These are phyloP conservation scores for Ziziphus jujuba DNA, from an alignment of 306 rosid genomes.

Conservation along the genomic window DNA sequence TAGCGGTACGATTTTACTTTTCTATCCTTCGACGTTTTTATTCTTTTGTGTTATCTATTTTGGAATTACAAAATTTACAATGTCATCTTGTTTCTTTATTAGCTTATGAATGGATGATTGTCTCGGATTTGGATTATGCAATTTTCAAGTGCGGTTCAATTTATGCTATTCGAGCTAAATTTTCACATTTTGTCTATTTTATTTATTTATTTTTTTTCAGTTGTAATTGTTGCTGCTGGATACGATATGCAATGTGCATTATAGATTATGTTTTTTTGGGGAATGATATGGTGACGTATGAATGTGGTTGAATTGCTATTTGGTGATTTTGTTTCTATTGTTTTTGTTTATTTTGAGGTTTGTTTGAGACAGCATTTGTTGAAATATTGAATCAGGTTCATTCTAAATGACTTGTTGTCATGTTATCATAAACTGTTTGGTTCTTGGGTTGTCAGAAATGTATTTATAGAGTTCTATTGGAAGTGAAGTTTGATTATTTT, in stretches of 20 bases:
- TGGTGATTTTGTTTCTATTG: too few species aligned
- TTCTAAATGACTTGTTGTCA: not conserved
- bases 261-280: too few species aligned
- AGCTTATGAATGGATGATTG: too few species aligned
- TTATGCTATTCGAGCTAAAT: not conserved
- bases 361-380: not conserved
- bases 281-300: too few species aligned
- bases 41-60: not conserved
- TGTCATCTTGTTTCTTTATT: constrained; percentile 7
- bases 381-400: not conserved
- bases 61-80: not conserved
- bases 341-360: not conserved
- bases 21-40: not conserved
- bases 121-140: not conserved
- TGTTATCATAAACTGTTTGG: not conserved
- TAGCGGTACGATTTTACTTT: constrained; percentile 63
- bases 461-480: too few species aligned
- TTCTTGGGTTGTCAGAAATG: not conserved
- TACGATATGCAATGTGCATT: too few species aligned
- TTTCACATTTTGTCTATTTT: not conserved
- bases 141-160: not conserved
- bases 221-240: too few species aligned
- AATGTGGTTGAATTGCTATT: too few species aligned
- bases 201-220: not conserved
- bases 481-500: not conserved